phyloP scores from a whole-genome alignment of 2,329 filamentous ascomycete species.

The Penicillium sp. region DNA sequence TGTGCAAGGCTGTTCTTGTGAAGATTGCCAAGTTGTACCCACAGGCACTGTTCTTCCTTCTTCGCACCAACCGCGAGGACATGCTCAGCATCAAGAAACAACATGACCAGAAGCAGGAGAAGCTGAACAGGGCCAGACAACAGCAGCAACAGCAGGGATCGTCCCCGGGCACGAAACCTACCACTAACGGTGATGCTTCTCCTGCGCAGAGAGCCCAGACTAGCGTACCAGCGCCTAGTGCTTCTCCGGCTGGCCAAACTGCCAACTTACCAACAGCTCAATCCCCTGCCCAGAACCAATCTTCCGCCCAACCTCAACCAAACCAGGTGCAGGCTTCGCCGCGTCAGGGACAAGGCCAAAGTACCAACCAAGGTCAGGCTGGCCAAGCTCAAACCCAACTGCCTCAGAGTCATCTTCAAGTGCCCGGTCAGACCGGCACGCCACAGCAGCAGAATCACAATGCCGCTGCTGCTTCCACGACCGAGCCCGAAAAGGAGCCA shows the following conservation, averaged over 20 bases:
- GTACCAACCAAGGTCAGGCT: conserved; percentile 8
- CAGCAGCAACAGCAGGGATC: conserved; percentile 50
- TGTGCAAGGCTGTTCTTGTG: conserved; percentile 79
- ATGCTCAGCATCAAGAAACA: conserved; percentile 88
- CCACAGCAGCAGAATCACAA: conserved; percentile 24
- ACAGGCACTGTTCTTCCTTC: conserved; percentile 91
- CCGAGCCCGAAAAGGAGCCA: conserved; percentile 43
- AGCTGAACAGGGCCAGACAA: conserved; percentile 63
- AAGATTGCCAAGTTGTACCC: conserved; percentile 96
- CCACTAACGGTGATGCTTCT: conserved; percentile 44
- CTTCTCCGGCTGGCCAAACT: conserved; percentile 26
- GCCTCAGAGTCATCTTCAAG: conserved; percentile 29
- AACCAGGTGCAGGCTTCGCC: conserved; percentile 21
- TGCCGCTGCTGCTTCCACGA: conserved; percentile 10
- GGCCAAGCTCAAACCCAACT: conserved; percentile 19
- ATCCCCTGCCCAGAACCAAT: conserved; percentile 25
- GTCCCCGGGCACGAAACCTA: conserved; percentile 37
- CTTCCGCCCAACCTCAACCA: conserved; percentile 24
- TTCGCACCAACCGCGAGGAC: conserved; percentile 90
- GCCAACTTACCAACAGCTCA: conserved; percentile 26
- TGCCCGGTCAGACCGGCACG: conserved; percentile 28
- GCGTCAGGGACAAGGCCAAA: conserved; percentile 20
- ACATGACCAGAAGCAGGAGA: conserved; percentile 64
- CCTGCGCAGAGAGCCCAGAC: conserved; percentile 48
- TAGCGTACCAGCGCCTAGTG: conserved; percentile 36